Base-by-base conservation (phyloP, 371 early-diverging fungal genomes). In the Rhizopus arrhizus region DNA sequence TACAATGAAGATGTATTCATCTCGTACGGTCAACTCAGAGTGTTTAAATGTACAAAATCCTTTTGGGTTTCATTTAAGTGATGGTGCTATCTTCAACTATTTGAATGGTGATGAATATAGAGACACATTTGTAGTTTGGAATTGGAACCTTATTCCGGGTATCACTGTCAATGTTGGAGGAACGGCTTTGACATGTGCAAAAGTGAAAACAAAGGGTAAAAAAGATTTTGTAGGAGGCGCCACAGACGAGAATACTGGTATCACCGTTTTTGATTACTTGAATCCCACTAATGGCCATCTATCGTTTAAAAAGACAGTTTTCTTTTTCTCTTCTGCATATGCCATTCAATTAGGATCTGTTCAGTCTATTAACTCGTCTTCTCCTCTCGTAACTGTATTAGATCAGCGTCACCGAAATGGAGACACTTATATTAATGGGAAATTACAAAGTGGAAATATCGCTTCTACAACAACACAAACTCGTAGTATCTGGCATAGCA, bases 1-100 rank as follows among this genome's bases (percentile, higher is more conserved):
- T 41, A 71, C 74, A n/a, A 31, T 74, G 16, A 74, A 71, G 54
- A 71, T 74, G 74, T 65, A 68, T 40, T 70, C 72, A 6, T 53
- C 47, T n/a, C 65, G 74, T n/a, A 74, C 74, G 0, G 47, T 65
- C 2, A 70, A 68, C 15, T 64, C 68, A 15, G 74, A 74, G 38
- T 74, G 74, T 29, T 34, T 74, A 36, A 74, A 74, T 46, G 32
- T 22, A 10, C 71, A 74, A 60, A 68, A 68, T 31, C 58, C 60
- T 1, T 55, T 47, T 31, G 74, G 74, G 13, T 68, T 64, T 33
- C 69, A 70, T 56, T 36, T 74, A 2, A 69, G 65, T 43, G 72
- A 71, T 46, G 71, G 74, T 35, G 48, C 63, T n/a, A 59, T 74
- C 29, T 66, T 47, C 50, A 68, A 68, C 12, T 74, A 74, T 22